A percentile compares a stretch with the other conserved stretches of the same genome.
phyloP scores from a whole-genome alignment of 2,329 filamentous ascomycete species.

The Epichloe uncinata region DNA sequence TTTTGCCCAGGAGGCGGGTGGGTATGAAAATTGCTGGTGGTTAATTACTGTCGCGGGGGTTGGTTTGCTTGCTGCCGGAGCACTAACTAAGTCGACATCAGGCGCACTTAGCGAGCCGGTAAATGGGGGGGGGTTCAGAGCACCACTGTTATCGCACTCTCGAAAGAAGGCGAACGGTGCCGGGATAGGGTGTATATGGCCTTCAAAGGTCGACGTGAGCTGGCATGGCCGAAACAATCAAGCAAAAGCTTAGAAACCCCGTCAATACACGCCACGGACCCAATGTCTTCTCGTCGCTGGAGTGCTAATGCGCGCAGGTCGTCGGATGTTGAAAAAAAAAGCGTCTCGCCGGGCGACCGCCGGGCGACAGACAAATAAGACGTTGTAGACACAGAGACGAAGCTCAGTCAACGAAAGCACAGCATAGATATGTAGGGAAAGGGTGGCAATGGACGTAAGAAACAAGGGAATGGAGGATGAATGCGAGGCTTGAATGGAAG shows the following conservation, averaged over 20 bases:
- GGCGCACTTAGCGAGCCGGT: not conserved
- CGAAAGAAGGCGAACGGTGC: not conserved
- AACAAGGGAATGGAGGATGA: not conserved
- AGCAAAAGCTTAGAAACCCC: not conserved
- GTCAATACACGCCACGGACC: not conserved
- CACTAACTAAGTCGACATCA: conserved; percentile 1
- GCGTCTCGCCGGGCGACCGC: too few species aligned
- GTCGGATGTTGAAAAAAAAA: not conserved
- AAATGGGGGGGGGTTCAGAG: not conserved
- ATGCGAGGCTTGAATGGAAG: not conserved
- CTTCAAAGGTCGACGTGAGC: not conserved
- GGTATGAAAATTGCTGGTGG: not conserved
- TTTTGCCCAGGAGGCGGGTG: not conserved
- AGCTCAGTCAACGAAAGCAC: not conserved
- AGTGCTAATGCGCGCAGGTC: not conserved
- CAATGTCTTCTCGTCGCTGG: not conserved
- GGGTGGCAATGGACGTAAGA: not conserved
- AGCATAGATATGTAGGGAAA: not conserved
- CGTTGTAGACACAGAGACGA: not conserved
- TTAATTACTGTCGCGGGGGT: not conserved
- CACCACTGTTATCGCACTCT: not conserved
- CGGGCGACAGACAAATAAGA: not conserved
- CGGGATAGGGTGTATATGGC: not conserved
- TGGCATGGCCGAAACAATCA: not conserved
- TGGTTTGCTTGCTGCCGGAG: not conserved